Base-by-base conservation (phyloP, 1,284 basidiomycete species). In the Puccinia novopanici region DNA sequence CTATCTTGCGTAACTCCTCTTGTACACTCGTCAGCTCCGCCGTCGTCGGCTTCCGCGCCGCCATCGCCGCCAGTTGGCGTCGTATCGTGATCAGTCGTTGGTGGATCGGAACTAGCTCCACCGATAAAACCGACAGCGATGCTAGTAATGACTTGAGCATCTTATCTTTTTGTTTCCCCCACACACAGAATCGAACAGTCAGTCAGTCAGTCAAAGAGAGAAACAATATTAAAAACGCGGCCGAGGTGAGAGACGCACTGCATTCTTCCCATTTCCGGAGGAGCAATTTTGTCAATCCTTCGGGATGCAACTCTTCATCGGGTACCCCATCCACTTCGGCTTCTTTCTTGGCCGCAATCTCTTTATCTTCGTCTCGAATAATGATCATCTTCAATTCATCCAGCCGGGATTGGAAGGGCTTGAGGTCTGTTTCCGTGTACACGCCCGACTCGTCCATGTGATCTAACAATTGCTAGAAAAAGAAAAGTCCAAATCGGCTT, bases 1-100 rank as follows among this genome's bases (percentile, higher is more conserved):
- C 95, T 83, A 99, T 97, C 87, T 92, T 94, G 81, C 96, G 90
- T 81, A 99, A 88, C 86, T 99, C 96, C 85, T 98, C 95, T 82
- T 93, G 90, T 68, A 98, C 87, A 45, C 92, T 91, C 87, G 96
- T 95, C 82, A 97, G 89, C 86, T 98, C 96, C 10, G 91, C 88
- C 86, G 94, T 94, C 82, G 91, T 91, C 4, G 91, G 89, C 57
- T 92, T 92, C 84, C 94, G 93, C 8, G 93, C 92, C 22, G 94
- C 93, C 57, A 98, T 89, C 0, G 93, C 90, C 55, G 93, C 93
- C 30, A 99, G 90, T 85, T 95, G 92, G 82, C 95, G 91, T 81
- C 96, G 91, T 77, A 98, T 89, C 34, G 90, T 90, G 65, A 99
- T 92, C 55, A 99, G 89, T 81, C 91, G 91, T 86, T 96, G 92